Base-by-base conservation (phyloP, 192 early-diverging fungal genomes). In the Endogone sp. region DNA sequence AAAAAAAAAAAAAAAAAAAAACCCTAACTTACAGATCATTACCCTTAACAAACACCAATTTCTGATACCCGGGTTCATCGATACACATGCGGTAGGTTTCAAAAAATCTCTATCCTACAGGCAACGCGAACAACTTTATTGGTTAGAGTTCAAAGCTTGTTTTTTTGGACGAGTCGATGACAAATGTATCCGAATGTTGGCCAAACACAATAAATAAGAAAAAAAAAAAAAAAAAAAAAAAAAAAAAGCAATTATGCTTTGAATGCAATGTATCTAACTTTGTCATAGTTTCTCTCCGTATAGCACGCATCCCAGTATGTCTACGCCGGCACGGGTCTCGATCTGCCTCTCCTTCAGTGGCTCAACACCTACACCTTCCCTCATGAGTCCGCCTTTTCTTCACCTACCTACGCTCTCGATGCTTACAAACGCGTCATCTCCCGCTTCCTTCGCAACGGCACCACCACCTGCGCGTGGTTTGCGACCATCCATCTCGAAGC, bases 361-460 rank as follows among this genome's bases (percentile, higher is more conserved):
- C 86, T 95, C 29, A 81, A 92, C 37, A 92, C 84, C 30, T 95
- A 95, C 82, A 95, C 94, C 16, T 98, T 97, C 83, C 94, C 92
- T 29, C 79, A 82, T 25, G 97, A 98, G 71, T 77, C 87, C 65
- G 75, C 81, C 60, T 97, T 94, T 70, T 77, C 82, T 22, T 85
- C 90, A 71, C 21, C 75, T 2, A 78, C 83, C 3, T 85, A 94
- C 69, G 95, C 97, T 3, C 64, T 80, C 21, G 59, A 76, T 21
- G 79, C 90, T 25, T 97, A 96, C 75, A 67, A 79, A 21, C 80
- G 77, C 25, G 91, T 85, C 0, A 86, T 97, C n/a, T 63, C 71
- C 28, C 85, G 89, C 49, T 84, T 90, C 23, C 77, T 96, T 16
- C 80, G 82, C 31, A 88, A 87, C 80, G 97, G 97, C 23, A 95